These are phyloP conservation scores for Penicillium odoratum DNA, from an alignment of 495 filamentous ascomycete species.

Conservation along the genomic window DNA sequence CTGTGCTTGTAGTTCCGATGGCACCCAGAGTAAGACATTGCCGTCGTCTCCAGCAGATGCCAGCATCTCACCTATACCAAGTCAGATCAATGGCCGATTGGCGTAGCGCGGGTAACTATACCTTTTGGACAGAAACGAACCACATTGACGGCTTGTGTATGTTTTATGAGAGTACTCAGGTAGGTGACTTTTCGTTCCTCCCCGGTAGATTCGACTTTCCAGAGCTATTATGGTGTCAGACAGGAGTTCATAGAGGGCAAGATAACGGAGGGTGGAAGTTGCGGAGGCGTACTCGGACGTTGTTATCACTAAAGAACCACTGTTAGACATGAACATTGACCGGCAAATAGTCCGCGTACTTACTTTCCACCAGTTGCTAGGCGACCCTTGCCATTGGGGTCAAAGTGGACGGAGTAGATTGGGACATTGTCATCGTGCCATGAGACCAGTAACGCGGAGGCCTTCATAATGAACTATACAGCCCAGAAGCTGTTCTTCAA, in stretches of 20 bases:
- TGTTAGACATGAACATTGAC: constrained; percentile 13
- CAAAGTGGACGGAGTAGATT: constrained; percentile 95
- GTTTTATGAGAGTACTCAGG: constrained; percentile 84
- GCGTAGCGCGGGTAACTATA: constrained; percentile 31
- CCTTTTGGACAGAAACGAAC: constrained; percentile 93
- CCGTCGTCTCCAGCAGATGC: constrained; percentile 96
- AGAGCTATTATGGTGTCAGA: constrained; percentile 63
- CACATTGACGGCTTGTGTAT: constrained; percentile 97
- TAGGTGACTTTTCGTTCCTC: constrained; percentile 88
- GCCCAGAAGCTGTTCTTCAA: constrained; percentile 26
- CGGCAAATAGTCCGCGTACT: constrained; percentile 12
- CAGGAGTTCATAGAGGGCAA: constrained; percentile 13
- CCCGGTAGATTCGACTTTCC: constrained; percentile 84
- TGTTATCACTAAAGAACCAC: constrained; percentile 68
- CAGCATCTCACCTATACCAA: constrained; percentile 74
- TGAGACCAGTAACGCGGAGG: constrained; percentile 84
- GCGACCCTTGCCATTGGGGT: constrained; percentile 88
- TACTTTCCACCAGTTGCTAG: constrained; percentile 85
- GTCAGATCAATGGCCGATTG: constrained; percentile 27
- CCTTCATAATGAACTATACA: constrained; percentile 70
- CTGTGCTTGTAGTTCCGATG: constrained; percentile 68
- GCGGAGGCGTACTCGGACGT: constrained; percentile 75
- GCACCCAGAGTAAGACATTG: constrained; percentile 93
- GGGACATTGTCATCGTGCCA: constrained; percentile 96
- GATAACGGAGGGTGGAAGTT: constrained; percentile 10